Conservation (phyloP, 2,329 filamentous ascomycete species). For the Claviceps sp. region DNA sequence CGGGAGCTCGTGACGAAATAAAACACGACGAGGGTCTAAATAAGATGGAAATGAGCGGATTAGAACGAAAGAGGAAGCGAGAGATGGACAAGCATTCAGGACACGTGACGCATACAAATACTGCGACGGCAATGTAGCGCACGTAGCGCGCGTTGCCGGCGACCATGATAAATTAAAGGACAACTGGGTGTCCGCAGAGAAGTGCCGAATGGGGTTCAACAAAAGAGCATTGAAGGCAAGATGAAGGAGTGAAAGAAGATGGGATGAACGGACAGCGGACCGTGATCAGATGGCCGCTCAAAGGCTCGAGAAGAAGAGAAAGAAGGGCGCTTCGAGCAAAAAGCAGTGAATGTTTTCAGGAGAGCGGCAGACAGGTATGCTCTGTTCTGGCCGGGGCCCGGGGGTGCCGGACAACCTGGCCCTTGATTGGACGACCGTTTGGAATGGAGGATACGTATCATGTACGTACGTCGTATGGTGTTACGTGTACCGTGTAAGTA, state of each 20-base stretch:
- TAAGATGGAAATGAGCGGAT: background rate
- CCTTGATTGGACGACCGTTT: no score
- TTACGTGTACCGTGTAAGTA: no score
- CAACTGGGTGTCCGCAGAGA: background rate
- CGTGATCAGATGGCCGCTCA: background rate
- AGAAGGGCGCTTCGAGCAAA: background rate
- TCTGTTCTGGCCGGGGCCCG: no score
- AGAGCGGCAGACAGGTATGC: background rate
- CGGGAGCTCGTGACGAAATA: constrained; percentile 62
- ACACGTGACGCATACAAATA: constrained; percentile 53
- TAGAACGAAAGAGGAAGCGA: background rate
- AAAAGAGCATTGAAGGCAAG: background rate
- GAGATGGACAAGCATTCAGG: background rate
- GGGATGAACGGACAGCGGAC: background rate
- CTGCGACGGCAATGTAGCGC: constrained; percentile 67
- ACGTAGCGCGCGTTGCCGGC: constrained; percentile 61
- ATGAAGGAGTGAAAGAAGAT: background rate
- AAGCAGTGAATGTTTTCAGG: background rate
- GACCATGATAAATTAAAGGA: constrained; percentile 32
- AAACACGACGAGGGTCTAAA: constrained; percentile 53
- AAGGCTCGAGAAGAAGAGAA: background rate
- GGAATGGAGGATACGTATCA: no score
- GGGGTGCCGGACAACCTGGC: no score
- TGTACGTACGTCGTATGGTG: no score
- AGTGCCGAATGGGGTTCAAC: background rate